Evolutionary conservation across 129 eudicot genomes (phyloP).

Genomic region (Lonicera japonica): DNA sequence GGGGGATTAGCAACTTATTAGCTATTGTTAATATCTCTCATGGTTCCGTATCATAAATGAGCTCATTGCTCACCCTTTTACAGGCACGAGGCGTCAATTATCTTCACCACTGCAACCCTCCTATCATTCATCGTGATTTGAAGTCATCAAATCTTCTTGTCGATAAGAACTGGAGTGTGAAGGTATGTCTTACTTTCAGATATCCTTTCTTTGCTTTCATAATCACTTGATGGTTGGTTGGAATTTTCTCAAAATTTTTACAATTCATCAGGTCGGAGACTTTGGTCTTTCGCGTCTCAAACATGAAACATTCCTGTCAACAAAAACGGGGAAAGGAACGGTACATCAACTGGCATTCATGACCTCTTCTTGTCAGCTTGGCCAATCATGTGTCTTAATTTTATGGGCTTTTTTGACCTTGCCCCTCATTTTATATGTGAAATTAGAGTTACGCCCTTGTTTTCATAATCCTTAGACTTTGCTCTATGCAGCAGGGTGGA

Average conservation of each 20-base stretch:
- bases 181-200: conserved; percentile 40
- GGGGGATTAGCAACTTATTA: no score
- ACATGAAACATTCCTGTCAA: conserved; percentile 73
- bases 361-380: no score
- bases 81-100: conserved; percentile 98
- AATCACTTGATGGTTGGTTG: background rate
- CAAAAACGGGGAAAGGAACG: conserved; percentile 97
- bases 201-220: background rate
- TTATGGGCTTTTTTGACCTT: no score
- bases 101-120: conserved; percentile 90
- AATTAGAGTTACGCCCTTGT: no score
- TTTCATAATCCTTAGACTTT: no score
- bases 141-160: conserved; percentile 98
- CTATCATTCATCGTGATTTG: conserved; percentile 85
- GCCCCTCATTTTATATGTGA: no score
- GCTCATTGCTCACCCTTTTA: conserved; percentile 1
- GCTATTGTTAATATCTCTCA: background rate
- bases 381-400: no score
- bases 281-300: conserved; percentile 96
- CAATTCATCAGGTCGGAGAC: conserved; percentile 76
- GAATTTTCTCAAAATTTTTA: conserved; percentile 1
- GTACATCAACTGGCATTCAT: conserved; percentile 22
- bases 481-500: no score
- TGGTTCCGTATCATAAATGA: conserved; percentile 2
- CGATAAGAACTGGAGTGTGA: conserved; percentile 92